Evolutionary conservation across 768 basidiomycete species (phyloP).

Genomic region (Panaeolus papilionaceus): DNA sequence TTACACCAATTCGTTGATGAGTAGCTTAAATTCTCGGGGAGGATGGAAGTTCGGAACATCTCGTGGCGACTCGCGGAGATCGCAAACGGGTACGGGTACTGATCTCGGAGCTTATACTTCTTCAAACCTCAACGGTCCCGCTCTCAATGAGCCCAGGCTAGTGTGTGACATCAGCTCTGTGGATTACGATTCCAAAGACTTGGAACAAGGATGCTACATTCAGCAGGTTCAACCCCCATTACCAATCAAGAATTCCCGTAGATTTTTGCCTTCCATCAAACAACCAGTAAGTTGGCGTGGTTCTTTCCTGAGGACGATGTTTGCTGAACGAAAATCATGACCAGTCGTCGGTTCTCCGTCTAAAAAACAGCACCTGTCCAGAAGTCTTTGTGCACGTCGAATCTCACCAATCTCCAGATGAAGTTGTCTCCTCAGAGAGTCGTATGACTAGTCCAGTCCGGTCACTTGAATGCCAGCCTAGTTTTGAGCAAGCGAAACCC

Average conservation of each 20-base stretch:
- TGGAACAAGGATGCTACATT: neutral
- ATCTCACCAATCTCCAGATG: slow-evolving; percentile 22
- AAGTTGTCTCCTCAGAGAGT: neutral
- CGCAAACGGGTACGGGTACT: neutral
- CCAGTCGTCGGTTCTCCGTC: neutral
- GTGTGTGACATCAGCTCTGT: slow-evolving; percentile 1
- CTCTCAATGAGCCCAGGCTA: neutral
- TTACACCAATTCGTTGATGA: slow-evolving; percentile 22
- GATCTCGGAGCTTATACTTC: slow-evolving; percentile 6
- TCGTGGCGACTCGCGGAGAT: neutral
- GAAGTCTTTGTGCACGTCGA: slow-evolving; percentile 24
- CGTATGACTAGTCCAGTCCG: neutral
- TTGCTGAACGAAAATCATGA: neutral
- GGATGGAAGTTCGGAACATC: slow-evolving; percentile 17
- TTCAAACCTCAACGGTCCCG: neutral
- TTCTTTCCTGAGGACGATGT: neutral
- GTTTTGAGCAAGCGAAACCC: neutral
- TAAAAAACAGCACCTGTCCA: slow-evolving; percentile 13
- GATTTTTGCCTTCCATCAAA: slow-evolving; percentile 7
- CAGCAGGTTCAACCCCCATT: neutral
- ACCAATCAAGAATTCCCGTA: neutral
- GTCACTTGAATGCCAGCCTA: neutral
- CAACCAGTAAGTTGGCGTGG: neutral
- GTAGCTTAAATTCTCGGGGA: slow-evolving; percentile 19
- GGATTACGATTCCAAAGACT: slow-evolving; percentile 7